phyloP scores from a whole-genome alignment of 331 rosid genomes.

The Rhamnella rubrinervis region DNA sequence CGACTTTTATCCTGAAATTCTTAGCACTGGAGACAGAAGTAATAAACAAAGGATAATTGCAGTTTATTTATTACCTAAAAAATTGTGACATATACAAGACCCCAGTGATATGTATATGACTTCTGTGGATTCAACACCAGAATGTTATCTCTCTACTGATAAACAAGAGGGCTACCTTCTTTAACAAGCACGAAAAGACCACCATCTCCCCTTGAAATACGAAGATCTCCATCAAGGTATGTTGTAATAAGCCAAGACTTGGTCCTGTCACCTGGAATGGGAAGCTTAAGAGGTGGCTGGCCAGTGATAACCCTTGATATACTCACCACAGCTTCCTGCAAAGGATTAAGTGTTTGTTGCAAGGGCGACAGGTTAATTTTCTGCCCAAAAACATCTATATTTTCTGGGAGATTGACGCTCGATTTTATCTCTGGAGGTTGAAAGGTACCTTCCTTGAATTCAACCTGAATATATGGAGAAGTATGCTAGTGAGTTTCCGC shows the following conservation, averaged over 20 bases:
- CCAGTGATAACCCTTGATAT: conserved; percentile 72
- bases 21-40: conserved; percentile 1
- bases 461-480: conserved; percentile 52
- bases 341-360: conserved; percentile 66
- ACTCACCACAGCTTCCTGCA: conserved; percentile 57
- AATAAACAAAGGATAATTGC: conserved; percentile 2
- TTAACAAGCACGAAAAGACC: conserved; percentile 87
- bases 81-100: conserved; percentile 13
- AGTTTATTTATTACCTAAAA: conserved; percentile 12
- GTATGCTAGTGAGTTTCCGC: conserved; percentile 9
- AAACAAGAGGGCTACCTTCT: conserved; percentile 80
- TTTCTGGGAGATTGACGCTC: conserved; percentile 69
- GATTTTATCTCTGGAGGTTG: conserved; percentile 86
- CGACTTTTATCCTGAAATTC: background rate
- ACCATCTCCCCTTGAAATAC: conserved; percentile 96
- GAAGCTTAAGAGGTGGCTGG: conserved; percentile 75
- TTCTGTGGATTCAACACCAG: background rate
- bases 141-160: conserved; percentile 38
- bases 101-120: conserved; percentile 4
- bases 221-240: conserved; percentile 74
- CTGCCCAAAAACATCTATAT: conserved; percentile 72
- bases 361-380: conserved; percentile 56
- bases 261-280: conserved; percentile 85
- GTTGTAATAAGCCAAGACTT: conserved; percentile 87
- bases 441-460: conserved; percentile 81